Evolutionary conservation across 768 basidiomycete genomes (phyloP), one percentile per base, ranked within the genome.

Genomic region (Lactarius quietus): DNA sequence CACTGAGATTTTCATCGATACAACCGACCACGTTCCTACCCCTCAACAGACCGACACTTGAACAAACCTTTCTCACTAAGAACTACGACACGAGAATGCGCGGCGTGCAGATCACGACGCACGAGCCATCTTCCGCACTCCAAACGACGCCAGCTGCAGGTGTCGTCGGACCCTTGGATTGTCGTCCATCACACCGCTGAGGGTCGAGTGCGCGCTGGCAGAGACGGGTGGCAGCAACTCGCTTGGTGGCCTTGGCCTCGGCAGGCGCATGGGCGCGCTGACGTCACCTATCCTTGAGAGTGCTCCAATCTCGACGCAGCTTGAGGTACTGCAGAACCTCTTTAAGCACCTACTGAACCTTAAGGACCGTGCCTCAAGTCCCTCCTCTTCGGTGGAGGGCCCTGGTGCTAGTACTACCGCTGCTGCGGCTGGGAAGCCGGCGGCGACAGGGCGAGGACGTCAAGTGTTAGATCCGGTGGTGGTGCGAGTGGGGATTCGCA

Each of bases 151-250:
- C 82, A 2, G 73, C 83, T 1, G 84, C 88, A 1, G 93, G 95
- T 29, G 86, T 97, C 54, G 96, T 99, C 12, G 96, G 96, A 1
- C 96, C 96, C 0, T 84, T 98, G 92, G 90, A 61, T 90, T 88
- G 73, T 90, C 88, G 70, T 91, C 88, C 65, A 88, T 95, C 77
- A 90, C 77, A 72, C 78, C 98, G 57, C 95, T 95, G 2, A 88
- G 81, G 63, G 96, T 98, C 41, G 94, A 95, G 75, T 86, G 86
- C 59, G 94, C 92, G 1, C 82, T 96, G 63, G 83, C 82, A 26
- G 93, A 95, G 63, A 94, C 96, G 93, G 93, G 96, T 71, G 82
- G 83, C 57, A 83, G 83, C 5, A 73, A 69, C 56, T 1, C 62
- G 76, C 29, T 51, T 14, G 48, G 63, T 62, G 15, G 65, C 64